A percentile compares a stretch with the other conserved stretches of the same genome.
phyloP scores from a whole-genome alignment of 257 asterid species.

The Nicotiana attenuata region DNA sequence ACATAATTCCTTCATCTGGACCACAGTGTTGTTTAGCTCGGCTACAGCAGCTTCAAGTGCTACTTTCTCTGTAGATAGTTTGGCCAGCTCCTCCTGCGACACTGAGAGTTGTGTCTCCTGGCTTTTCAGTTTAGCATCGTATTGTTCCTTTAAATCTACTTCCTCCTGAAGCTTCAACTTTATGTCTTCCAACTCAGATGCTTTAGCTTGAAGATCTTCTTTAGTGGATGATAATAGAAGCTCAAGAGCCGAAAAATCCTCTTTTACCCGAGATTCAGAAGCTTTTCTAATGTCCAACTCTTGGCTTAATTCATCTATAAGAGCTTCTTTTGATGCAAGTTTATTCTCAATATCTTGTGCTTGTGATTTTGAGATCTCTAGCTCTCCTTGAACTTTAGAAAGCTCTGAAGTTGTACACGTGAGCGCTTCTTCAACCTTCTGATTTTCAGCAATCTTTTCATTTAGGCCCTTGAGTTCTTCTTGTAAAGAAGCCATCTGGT shows the following conservation, averaged over 20 bases:
- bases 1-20: conserved; percentile 64
- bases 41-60: conserved; percentile 53
- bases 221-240: conserved; percentile 33
- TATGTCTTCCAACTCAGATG: conserved; percentile 46
- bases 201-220: conserved; percentile 40
- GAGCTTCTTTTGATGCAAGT: conserved; percentile 66
- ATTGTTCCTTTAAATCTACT: conserved; percentile 34
- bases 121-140: conserved; percentile 36
- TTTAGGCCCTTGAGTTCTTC: conserved; percentile 48
- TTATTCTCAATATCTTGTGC: conserved; percentile 49
- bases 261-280: conserved; percentile 54
- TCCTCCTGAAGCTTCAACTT: conserved; percentile 53
- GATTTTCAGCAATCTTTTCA: conserved; percentile 50
- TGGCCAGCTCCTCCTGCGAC: conserved; percentile 47
- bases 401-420: conserved; percentile 45
- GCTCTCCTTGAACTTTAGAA: conserved; percentile 49
- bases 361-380: conserved; percentile 61
- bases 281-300: conserved; percentile 48
- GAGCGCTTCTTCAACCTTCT: conserved; percentile 66
- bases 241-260: conserved; percentile 49
- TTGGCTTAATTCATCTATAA: conserved; percentile 40
- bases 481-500: conserved; percentile 49
- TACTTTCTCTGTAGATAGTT: conserved; percentile 45
- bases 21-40: conserved; percentile 42
- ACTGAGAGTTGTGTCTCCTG: conserved; percentile 38